A percentile compares a stretch with the other conserved stretches of the same genome.
Conservation (phyloP, 1,139 yeast genomes). For the Pichia terricola region DNA sequence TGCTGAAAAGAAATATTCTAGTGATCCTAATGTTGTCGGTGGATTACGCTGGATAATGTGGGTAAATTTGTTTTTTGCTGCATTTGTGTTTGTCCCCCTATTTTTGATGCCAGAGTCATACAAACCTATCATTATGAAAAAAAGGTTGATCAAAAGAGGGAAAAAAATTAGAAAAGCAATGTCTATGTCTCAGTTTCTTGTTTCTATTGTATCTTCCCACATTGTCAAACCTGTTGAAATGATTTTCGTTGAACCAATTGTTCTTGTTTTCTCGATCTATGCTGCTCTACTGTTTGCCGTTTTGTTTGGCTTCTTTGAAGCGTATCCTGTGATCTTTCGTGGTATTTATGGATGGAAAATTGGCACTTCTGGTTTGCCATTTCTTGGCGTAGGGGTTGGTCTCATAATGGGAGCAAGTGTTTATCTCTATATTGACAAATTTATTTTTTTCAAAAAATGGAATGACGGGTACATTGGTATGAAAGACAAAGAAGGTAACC, state of each 20-base stretch:
- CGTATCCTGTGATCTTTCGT: constrained; percentile 62
- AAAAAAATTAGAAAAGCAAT: constrained; percentile 32
- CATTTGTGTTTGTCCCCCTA: constrained; percentile 51
- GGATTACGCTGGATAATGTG: constrained; percentile 77
- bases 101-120: constrained; percentile 60
- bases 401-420: constrained; percentile 27
- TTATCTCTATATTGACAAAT: constrained; percentile 40
- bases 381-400: constrained; percentile 63
- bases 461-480: constrained; percentile 55
- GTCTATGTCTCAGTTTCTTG: constrained; percentile 25
- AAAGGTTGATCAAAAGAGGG: constrained; percentile 53
- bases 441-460: constrained; percentile 43
- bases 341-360: constrained; percentile 48
- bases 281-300: constrained; percentile 69
- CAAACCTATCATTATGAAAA: constrained; percentile 47
- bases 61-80: constrained; percentile 67
- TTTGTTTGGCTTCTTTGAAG: constrained; percentile 68
- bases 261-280: constrained; percentile 53
- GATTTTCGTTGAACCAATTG: constrained; percentile 63
- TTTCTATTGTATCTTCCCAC: constrained; percentile 35
- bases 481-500: constrained; percentile 46
- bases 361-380: constrained; percentile 60
- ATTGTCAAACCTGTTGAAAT: constrained; percentile 54
- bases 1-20: constrained; percentile 38
- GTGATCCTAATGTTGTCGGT: constrained; percentile 15